Percentiles rank a stretch among this genome's conserved stretches.
Conservation (phyloP, 2,329 filamentous ascomycete species). For the Lojkania enalia region DNA sequence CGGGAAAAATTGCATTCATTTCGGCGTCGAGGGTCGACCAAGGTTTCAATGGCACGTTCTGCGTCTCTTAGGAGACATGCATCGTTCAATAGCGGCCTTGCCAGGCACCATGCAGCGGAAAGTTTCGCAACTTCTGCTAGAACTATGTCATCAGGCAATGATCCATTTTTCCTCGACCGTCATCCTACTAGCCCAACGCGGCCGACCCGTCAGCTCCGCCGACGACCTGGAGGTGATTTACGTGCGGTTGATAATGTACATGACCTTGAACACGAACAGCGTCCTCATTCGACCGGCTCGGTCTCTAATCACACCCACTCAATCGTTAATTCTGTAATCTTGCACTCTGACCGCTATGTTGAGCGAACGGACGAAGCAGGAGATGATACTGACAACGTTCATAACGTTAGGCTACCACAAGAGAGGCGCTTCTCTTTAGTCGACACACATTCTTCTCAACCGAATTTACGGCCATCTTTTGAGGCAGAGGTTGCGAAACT, state of each 20-base stretch:
- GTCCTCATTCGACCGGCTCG: constrained; percentile 54
- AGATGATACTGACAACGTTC: constrained; percentile 15
- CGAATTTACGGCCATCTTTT: constrained; percentile 69
- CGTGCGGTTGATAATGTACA: constrained; percentile 52
- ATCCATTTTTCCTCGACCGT: constrained; percentile 45
- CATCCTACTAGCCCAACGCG: constrained; percentile 25
- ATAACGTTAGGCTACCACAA: constrained; percentile 17
- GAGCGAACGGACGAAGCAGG: constrained; percentile 18
- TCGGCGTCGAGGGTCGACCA: constrained; percentile 37
- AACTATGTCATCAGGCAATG: constrained; percentile 47
- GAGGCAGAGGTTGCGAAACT: constrained; percentile 86
- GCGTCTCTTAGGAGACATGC: constrained; percentile 58
- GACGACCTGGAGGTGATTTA: constrained; percentile 54
- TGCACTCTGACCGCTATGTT: constrained; percentile 36
- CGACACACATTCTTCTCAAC: constrained; percentile 59
- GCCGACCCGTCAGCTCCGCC: constrained; percentile 47
- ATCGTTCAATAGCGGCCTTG: constrained; percentile 63
- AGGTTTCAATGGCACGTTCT: constrained; percentile 30
- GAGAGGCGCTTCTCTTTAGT: constrained; percentile 49
- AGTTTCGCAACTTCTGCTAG: constrained; percentile 64
- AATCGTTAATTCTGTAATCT: constrained; percentile 43
- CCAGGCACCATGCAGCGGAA: constrained; percentile 55
- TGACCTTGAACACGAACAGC: constrained; percentile 47
- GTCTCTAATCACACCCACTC: constrained; percentile 50
- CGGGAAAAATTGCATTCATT: constrained; percentile 41